These are phyloP conservation scores for Rosa rugosa DNA, from an alignment of 306 rosid genomes.

Conservation along the genomic window DNA sequence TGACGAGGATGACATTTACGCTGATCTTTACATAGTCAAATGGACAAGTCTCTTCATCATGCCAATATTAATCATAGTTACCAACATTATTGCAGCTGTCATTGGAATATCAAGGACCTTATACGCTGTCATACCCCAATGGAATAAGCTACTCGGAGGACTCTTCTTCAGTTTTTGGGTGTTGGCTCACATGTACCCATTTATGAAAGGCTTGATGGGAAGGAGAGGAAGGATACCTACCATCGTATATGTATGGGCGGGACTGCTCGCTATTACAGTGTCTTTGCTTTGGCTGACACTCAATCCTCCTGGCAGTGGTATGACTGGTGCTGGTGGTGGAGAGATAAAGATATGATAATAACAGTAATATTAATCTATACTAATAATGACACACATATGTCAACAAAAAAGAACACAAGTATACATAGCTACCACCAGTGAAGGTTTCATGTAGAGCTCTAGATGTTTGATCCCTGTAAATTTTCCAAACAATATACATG, in stretches of 20 bases:
- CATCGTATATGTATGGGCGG: constrained; percentile 69
- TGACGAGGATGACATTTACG: constrained; percentile 57
- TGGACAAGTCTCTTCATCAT: constrained; percentile 82
- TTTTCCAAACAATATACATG: neutral
- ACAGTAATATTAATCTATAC: neutral
- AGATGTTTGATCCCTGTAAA: constrained; percentile 14
- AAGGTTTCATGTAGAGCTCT: neutral
- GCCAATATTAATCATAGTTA: constrained; percentile 62
- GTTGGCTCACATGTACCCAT: constrained; percentile 83
- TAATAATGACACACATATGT: neutral
- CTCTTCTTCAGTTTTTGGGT: constrained; percentile 83
- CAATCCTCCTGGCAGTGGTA: constrained; percentile 50
- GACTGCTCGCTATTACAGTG: constrained; percentile 65
- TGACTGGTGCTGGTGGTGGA: constrained; percentile 18
- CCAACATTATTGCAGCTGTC: constrained; percentile 53
- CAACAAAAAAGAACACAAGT: neutral
- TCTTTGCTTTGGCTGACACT: constrained; percentile 68
- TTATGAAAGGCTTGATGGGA: constrained; percentile 89
- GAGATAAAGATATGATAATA: constrained; percentile 13
- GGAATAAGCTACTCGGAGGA: constrained; percentile 70
- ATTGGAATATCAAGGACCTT: constrained; percentile 66
- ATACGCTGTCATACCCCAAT: constrained; percentile 72
- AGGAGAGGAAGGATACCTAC: constrained; percentile 82
- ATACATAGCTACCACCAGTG: neutral
- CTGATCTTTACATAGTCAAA: constrained; percentile 71